phyloP scores from a whole-genome alignment of 441 rosid species.

The Syzygium syzygioides region DNA sequence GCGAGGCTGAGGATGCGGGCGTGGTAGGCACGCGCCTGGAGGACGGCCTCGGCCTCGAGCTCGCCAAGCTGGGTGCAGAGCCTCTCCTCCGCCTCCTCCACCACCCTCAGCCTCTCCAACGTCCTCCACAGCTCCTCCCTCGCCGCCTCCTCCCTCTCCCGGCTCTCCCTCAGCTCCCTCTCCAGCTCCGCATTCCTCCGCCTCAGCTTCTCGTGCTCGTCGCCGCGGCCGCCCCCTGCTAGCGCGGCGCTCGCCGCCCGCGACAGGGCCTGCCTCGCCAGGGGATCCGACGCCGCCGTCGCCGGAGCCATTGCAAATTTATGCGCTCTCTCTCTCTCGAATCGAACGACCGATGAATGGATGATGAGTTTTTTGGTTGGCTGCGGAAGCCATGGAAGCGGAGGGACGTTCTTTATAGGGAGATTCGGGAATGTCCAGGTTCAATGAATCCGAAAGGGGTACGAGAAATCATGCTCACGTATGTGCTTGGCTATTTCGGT shows the following conservation, averaged over 20 bases:
- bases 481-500: not conserved
- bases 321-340: not conserved
- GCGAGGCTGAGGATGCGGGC: not conserved
- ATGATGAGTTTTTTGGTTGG: not conserved
- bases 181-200: constrained; percentile 16
- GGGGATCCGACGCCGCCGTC: not conserved
- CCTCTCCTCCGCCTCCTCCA: constrained; percentile 20
- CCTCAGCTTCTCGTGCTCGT: constrained; percentile 2
- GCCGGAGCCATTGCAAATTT: constrained; percentile 1
- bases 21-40: not conserved
- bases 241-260: not conserved
- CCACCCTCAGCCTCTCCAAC: constrained; percentile 9
- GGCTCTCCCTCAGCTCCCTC: constrained; percentile 15
- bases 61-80: constrained; percentile 22
- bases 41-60: constrained; percentile 23
- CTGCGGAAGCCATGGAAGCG: not conserved
- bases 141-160: constrained; percentile 15
- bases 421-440: not conserved
- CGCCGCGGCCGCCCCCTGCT: not conserved
- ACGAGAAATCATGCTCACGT: not conserved
- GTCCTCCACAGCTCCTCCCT: constrained; percentile 11
- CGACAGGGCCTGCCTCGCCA: not conserved
- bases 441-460: not conserved
- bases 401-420: not conserved
- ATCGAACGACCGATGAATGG: not conserved